phyloP scores from a whole-genome alignment of 345 rosid species.

The Populus deltoides region DNA sequence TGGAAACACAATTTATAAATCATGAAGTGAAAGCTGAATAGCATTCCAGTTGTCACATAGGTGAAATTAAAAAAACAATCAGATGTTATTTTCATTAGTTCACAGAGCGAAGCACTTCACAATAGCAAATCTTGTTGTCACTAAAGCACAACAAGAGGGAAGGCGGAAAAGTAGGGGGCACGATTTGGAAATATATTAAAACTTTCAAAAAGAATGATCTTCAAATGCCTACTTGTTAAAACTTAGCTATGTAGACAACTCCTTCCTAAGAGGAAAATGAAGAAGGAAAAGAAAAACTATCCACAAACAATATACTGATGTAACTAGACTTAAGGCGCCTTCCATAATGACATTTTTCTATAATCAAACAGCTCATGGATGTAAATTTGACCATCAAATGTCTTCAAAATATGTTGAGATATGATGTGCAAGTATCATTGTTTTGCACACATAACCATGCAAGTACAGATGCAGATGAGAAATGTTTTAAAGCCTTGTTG shows the following conservation, averaged over 20 bases:
- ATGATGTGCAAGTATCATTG: not conserved
- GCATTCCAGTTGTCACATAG: not conserved
- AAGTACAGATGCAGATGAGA: not conserved
- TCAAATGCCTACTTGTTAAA: not conserved
- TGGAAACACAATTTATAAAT: constrained; percentile 19
- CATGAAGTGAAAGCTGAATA: not conserved
- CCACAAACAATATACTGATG: not conserved
- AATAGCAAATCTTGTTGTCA: not conserved
- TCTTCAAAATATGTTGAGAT: not conserved
- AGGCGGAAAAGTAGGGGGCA: too few relatives aligned
- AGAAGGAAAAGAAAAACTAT: not conserved
- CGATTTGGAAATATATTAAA: too few relatives aligned
- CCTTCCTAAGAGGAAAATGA: not conserved
- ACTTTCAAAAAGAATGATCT: not conserved
- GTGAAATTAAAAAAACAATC: not conserved
- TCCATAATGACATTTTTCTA: not conserved
- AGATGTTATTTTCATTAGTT: not conserved
- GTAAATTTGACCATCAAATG: not conserved
- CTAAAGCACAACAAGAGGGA: not conserved
- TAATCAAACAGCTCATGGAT: not conserved
- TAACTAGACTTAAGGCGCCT: not conserved
- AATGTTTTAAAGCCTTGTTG: not conserved
- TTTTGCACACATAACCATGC: not conserved
- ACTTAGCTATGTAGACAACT: not conserved
- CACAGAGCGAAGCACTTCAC: not conserved